These are phyloP conservation scores for Cryphonectria parasitica DNA, from an alignment of 2,329 filamentous ascomycete species.

Conservation along the genomic window DNA sequence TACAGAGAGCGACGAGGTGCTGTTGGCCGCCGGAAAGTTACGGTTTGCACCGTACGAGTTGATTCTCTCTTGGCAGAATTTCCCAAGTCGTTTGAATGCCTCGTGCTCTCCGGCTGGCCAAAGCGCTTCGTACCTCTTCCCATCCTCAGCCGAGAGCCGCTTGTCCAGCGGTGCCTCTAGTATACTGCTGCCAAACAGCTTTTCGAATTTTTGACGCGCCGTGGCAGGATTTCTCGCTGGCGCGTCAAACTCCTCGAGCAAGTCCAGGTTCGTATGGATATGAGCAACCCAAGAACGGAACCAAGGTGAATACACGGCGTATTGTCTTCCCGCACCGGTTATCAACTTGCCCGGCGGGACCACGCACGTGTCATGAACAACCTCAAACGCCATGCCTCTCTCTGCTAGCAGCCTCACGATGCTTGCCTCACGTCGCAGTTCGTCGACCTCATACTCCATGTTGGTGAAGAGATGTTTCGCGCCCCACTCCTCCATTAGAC, in stretches of 20 bases:
- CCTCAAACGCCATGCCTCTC: constrained; percentile 69
- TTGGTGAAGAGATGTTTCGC: constrained; percentile 79
- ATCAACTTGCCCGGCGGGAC: constrained; percentile 72
- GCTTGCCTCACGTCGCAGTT: constrained; percentile 74
- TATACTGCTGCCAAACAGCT: constrained; percentile 63
- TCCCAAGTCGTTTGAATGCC: constrained; percentile 64
- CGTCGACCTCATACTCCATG: constrained; percentile 90
- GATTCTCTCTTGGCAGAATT: constrained; percentile 69
- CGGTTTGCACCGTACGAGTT: constrained; percentile 64
- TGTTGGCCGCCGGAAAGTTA: constrained; percentile 65
- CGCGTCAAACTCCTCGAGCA: constrained; percentile 64
- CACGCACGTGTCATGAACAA: constrained; percentile 80
- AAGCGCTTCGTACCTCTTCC: constrained; percentile 57
- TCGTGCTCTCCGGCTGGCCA: constrained; percentile 81
- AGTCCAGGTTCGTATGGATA: constrained; percentile 69
- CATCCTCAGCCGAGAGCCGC: constrained; percentile 60
- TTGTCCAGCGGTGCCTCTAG: constrained; percentile 69
- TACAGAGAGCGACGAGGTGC: constrained; percentile 72
- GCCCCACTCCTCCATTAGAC: constrained; percentile 72
- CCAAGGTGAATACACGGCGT: constrained; percentile 85
- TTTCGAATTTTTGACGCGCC: constrained; percentile 49
- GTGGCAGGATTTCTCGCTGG: constrained; percentile 58
- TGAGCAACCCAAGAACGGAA: constrained; percentile 75
- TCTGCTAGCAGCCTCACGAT: constrained; percentile 65
- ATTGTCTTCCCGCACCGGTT: constrained; percentile 74